Conservation (phyloP, 1,139 yeast species). For the Kodamaea sp. region DNA sequence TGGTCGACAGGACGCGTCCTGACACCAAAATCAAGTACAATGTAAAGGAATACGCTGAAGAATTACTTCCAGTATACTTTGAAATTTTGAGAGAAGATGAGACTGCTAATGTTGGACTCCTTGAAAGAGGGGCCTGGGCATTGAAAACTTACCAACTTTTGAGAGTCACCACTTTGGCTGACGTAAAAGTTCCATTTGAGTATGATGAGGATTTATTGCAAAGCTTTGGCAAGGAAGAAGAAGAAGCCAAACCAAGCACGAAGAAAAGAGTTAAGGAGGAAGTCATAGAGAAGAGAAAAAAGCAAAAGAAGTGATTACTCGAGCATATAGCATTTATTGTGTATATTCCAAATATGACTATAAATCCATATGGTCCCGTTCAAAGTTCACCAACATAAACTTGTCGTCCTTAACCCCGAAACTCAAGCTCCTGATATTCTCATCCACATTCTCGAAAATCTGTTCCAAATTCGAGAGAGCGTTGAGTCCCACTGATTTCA, state of each 20-base stretch:
- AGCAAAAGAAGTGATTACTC: too few relatives aligned
- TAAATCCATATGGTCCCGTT: conserved; percentile 37
- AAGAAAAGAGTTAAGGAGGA: background rate
- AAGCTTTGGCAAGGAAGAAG: conserved; percentile 6
- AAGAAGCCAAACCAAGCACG: conserved; percentile 7
- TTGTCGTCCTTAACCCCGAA: conserved; percentile 33
- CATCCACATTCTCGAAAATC: conserved; percentile 34
- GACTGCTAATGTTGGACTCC: conserved; percentile 16
- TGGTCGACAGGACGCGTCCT: conserved; percentile 31
- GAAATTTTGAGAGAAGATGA: conserved; percentile 14
- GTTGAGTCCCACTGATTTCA: conserved; percentile 28
- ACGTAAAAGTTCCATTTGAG: conserved; percentile 24
- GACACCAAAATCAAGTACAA: conserved; percentile 41
- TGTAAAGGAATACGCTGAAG: conserved; percentile 43
- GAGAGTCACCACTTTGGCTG: conserved; percentile 25
- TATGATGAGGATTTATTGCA: conserved; percentile 12
- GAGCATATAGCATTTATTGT: too few relatives aligned
- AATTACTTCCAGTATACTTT: conserved; percentile 28
- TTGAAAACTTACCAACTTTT: conserved; percentile 31
- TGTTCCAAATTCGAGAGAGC: conserved; percentile 34
- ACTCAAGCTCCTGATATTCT: conserved; percentile 34
- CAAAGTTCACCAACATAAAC: conserved; percentile 42
- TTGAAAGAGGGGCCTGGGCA: conserved; percentile 44
- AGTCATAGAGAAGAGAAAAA: conserved; percentile 4
- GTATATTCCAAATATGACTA: too few relatives aligned